Conservation (phyloP, 2,329 filamentous ascomycete genomes). For the Didymosphaeria variabile region DNA sequence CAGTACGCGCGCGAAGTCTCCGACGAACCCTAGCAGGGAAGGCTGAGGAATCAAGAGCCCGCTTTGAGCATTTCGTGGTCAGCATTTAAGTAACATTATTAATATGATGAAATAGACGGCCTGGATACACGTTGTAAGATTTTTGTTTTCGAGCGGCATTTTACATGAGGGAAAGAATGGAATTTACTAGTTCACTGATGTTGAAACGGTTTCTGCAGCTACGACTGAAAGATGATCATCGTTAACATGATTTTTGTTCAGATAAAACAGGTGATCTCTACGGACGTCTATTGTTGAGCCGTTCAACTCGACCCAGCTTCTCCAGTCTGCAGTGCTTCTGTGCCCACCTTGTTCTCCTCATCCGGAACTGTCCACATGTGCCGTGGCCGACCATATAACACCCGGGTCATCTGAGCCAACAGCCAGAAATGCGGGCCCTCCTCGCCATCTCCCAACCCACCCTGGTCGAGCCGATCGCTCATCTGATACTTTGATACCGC, state of each 20-base stretch:
- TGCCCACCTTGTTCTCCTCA: neutral
- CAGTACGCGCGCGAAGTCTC: neutral
- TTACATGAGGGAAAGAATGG: too few relatives aligned
- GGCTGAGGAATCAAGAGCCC: neutral
- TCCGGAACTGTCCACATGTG: neutral
- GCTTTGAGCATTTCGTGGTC: neutral
- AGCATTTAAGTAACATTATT: neutral
- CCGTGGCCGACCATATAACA: neutral
- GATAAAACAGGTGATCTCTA: too few relatives aligned
- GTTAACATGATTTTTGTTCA: neutral
- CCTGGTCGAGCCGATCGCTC: constrained; percentile 57
- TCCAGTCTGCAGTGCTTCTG: neutral
- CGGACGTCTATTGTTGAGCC: neutral
- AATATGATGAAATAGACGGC: neutral
- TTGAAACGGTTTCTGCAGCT: too few relatives aligned
- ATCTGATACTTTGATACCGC: constrained; percentile 68
- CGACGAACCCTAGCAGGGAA: neutral
- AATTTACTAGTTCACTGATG: too few relatives aligned
- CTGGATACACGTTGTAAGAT: neutral
- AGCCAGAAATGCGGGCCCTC: constrained; percentile 70
- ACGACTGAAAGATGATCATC: too few relatives aligned
- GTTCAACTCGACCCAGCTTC: neutral
- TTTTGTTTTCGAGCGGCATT: too few relatives aligned
- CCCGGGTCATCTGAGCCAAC: constrained; percentile 60
- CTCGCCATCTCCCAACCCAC: constrained; percentile 60